Evolutionary conservation across 225 moss, liverwort and hornwort genomes (phyloP), one percentile per base, ranked within the genome.

Genomic region (Polytrichum commune): DNA sequence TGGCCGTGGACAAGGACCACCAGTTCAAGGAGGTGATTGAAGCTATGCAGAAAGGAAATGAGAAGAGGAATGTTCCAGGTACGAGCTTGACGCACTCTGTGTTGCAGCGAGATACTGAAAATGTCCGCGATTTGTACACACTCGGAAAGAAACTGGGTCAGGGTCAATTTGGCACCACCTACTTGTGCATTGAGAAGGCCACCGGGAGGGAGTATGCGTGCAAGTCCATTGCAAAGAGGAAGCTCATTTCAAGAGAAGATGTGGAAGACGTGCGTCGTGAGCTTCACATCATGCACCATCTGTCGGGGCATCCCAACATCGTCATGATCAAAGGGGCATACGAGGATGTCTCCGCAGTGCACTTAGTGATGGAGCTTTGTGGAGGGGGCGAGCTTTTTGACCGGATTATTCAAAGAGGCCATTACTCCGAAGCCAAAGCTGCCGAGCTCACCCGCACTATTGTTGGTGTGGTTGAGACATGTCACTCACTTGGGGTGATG

Each of bases 221-320:
- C 81, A 84, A 84, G 78, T 84, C 84, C 27, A 84, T 84, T 60
- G 81, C 84, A 0, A 84, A 84, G 20, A 73, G 81, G 73, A 84
- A 84, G 64, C 84, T 84, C 13, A 84, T 84, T 54, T 84, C 84
- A 57, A 78, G 79, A 65, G 84, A 84, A 64, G 84, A 84, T 73
- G 84, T 84, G 54, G 84, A 84, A n/a, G 84, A 84, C 25, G 84
- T 84, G 71, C 84, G 84, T 60, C 84, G 84, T 70, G 84, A 84
- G 73, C 75, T 84, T 72, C 84, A 84, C 69, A 84, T 84, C 20
- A 84, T 84, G 84, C 84, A 84, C 73, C 84, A 84, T 27, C 75
- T 84, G 66, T 84, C 84, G 18, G 84, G 84, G 25, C 84, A 84
- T 32, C 84, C 84, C 9, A 84, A 84, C 73, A 81, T 84, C 73